phyloP scores from a whole-genome alignment of 2,329 filamentous ascomycete species.

The Aureobasidium leucospermi region DNA sequence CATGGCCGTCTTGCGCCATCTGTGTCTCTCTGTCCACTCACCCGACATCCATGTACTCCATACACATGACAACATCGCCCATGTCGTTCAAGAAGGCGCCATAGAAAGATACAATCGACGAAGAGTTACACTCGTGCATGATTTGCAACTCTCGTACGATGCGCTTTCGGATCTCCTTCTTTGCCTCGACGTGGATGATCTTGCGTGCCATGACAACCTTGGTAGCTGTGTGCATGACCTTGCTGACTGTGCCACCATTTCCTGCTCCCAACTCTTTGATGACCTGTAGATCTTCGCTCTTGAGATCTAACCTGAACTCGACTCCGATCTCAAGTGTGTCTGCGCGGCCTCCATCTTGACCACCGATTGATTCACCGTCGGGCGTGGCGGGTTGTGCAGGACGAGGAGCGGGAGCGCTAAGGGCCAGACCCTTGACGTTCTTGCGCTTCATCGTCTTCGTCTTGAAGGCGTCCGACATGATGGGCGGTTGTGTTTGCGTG shows the following conservation, averaged over 20 bases:
- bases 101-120: conserved; percentile 96
- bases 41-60: conserved; percentile 99
- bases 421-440: conserved; percentile 92
- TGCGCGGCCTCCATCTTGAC: conserved; percentile 49
- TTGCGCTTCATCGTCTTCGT: conserved; percentile 90
- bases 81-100: conserved; percentile 94
- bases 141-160: conserved; percentile 97
- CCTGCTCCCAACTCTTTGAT: conserved; percentile 91
- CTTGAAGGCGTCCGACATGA: conserved; percentile 54
- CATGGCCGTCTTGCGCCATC: background rate
- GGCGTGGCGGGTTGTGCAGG: conserved; percentile 63
- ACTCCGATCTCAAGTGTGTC: conserved; percentile 90
- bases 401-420: conserved; percentile 72
- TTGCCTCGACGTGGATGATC: conserved; percentile 79
- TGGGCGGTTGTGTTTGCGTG: conserved; percentile 7
- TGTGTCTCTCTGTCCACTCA: conserved; percentile 42
- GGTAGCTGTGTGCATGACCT: conserved; percentile 89
- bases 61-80: conserved; percentile 98
- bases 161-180: conserved; percentile 92
- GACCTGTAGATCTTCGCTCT: conserved; percentile 85
- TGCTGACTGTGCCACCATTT: conserved; percentile 97
- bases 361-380: conserved; percentile 56
- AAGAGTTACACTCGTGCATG: conserved; percentile 95
- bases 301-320: conserved; percentile 89
- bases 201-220: conserved; percentile 97